Percentiles rank a stretch among this genome's conserved stretches.
Evolutionary conservation across 805 yeast species (phyloP).

Genomic region (Wickerhamomyces sydowiorum): DNA sequence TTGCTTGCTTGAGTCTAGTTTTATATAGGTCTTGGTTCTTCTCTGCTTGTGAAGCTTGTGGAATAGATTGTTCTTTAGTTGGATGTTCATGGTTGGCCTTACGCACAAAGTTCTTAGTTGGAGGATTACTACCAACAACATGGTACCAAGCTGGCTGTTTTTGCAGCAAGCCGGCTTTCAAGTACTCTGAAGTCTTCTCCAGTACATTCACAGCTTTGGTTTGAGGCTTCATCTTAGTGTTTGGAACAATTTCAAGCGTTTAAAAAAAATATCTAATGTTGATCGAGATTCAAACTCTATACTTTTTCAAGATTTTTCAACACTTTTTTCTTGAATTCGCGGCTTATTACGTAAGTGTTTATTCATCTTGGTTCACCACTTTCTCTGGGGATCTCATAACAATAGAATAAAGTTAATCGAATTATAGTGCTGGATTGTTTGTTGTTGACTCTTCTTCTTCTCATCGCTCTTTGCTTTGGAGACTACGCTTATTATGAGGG

Average conservation of each 20-base stretch:
- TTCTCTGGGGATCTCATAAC: too few relatives aligned
- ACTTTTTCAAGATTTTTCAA: neutral
- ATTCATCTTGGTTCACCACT: neutral
- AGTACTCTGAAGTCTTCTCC: conserved; percentile 72
- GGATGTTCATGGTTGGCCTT: conserved; percentile 16
- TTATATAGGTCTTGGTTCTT: conserved; percentile 13
- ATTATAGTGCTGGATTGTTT: too few relatives aligned
- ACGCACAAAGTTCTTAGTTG: conserved; percentile 48
- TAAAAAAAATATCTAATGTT: too few relatives aligned
- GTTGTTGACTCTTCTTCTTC: too few relatives aligned
- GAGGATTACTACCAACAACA: conserved; percentile 80
- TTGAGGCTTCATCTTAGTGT: conserved; percentile 58
- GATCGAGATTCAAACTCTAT: neutral
- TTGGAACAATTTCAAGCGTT: neutral
- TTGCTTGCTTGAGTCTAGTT: conserved; percentile 27
- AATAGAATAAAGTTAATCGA: too few relatives aligned
- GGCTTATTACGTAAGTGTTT: neutral
- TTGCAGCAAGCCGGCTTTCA: conserved; percentile 62
- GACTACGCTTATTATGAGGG: neutral
- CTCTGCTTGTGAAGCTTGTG: conserved; percentile 7
- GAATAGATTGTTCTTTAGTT: conserved; percentile 17
- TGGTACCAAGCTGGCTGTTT: conserved; percentile 86
- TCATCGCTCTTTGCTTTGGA: too few relatives aligned
- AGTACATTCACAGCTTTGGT: conserved; percentile 72
- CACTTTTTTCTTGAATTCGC: conserved; percentile 6